phyloP scores from a whole-genome alignment of 78 protist genomes.

The Speleostelium caveatum region DNA sequence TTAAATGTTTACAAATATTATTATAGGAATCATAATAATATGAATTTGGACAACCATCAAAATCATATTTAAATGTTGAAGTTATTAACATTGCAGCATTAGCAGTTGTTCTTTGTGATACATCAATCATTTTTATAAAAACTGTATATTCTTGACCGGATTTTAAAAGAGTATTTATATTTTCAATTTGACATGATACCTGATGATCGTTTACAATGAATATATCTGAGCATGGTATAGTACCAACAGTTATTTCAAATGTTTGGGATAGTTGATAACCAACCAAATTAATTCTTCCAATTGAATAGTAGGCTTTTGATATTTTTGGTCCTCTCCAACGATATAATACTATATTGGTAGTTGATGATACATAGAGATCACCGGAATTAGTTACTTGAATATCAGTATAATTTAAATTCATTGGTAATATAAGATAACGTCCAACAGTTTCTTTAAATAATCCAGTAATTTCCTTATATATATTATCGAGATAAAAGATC shows the following conservation, averaged over 20 bases:
- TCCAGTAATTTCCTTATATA: no score
- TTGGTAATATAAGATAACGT: no score
- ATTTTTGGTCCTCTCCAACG: background rate
- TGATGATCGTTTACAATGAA: background rate
- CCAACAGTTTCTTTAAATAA: no score
- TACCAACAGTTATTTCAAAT: background rate
- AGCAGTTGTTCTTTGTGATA: background rate
- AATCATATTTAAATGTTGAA: background rate
- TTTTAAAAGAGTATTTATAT: background rate
- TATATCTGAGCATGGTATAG: background rate
- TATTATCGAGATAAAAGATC: no score
- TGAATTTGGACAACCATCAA: constrained; percentile 28
- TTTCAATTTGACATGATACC: background rate
- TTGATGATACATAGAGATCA: background rate
- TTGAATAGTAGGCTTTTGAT: background rate
- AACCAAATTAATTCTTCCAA: background rate
- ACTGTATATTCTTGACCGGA: background rate
- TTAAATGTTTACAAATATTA: constrained; percentile 31
- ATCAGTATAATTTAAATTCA: no score
- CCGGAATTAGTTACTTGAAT: background rate
- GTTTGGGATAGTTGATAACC: background rate
- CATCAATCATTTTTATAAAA: no score
- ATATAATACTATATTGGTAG: background rate
- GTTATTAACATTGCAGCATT: background rate
- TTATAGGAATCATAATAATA: constrained; percentile 10